Percentiles rank a stretch among this genome's conserved stretches.
Conservation (phyloP, 176 grass and related monocot genomes). For the Triticum aestivum region IWGSC_CS_RefSeq_v2.1 NC_057810.1:363787215-363787714, state of each 20-base stretch:
- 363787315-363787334: neutral
- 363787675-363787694: neutral
- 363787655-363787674: neutral
- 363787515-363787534: neutral
- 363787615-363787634: neutral
- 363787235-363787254: too few species aligned
- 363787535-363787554: neutral
- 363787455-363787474: too few species aligned
- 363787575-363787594: neutral
- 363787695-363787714: neutral
- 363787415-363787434: neutral
- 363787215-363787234: too few species aligned
- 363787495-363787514: neutral
- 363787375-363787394: neutral
- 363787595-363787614: neutral
- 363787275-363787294: neutral
- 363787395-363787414: neutral
- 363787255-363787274: neutral
- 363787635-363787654: neutral
- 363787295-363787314: neutral
- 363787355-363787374: neutral
- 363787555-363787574: neutral
- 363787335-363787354: neutral
- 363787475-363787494: neutral
- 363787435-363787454: neutral